Evolutionary conservation across 2,329 filamentous ascomycete genomes (phyloP).

Genomic region (Paecilomyces variotii): DNA sequence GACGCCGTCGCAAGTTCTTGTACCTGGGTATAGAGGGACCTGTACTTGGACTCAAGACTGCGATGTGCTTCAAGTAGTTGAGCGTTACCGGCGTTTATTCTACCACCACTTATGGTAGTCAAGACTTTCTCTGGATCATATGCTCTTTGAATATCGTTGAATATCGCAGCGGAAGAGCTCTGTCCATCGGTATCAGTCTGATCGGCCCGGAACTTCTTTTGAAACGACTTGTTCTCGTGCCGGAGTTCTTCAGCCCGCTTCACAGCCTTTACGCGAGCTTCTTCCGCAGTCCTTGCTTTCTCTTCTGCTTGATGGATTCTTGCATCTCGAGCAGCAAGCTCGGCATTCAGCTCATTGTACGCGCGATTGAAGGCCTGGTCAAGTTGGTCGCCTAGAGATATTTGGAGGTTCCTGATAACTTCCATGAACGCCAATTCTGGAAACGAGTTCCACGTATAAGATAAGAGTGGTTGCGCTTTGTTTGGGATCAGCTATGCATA

Average conservation of each 20-base stretch:
- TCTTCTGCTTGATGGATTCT: slow-evolving; percentile 15
- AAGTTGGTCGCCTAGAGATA: slow-evolving; percentile 18
- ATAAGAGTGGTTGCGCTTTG: neutral
- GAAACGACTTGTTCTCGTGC: slow-evolving; percentile 13
- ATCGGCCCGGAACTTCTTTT: slow-evolving; percentile 12
- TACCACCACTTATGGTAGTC: slow-evolving; percentile 2
- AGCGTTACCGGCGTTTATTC: neutral
- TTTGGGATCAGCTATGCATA: neutral
- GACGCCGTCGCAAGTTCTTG: slow-evolving; percentile 19
- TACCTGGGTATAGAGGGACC: slow-evolving; percentile 23
- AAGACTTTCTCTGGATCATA: slow-evolving; percentile 21
- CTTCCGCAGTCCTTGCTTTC: slow-evolving; percentile 10
- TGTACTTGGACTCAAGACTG: slow-evolving; percentile 21
- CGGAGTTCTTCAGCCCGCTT: slow-evolving; percentile 14
- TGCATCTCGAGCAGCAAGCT: slow-evolving; percentile 15
- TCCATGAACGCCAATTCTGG: slow-evolving; percentile 18
- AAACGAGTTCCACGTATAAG: neutral
- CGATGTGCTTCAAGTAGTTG: slow-evolving; percentile 10
- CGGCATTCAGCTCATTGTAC: slow-evolving; percentile 15
- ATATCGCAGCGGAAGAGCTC: slow-evolving; percentile 7
- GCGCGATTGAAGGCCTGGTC: slow-evolving; percentile 21
- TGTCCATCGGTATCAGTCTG: slow-evolving; percentile 8
- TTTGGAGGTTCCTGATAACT: slow-evolving; percentile 20
- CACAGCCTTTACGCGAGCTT: slow-evolving; percentile 11
- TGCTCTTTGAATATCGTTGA: slow-evolving; percentile 13